These are phyloP conservation scores for Myotisia sp. DNA, from an alignment of 2,329 filamentous ascomycete genomes.

Conservation along the genomic window DNA sequence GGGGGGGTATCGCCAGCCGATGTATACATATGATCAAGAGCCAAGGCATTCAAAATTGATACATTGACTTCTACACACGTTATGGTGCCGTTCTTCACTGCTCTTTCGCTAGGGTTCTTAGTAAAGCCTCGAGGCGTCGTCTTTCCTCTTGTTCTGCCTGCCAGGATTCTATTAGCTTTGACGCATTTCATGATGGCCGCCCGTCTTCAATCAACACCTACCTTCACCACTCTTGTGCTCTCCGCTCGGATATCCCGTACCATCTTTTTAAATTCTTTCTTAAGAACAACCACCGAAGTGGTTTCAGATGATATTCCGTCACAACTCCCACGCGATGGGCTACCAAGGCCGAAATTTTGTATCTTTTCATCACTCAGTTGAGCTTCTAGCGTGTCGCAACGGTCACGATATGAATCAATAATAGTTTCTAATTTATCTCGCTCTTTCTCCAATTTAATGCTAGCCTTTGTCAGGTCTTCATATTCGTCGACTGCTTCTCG, in stretches of 20 bases:
- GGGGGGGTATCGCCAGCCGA: too few species aligned
- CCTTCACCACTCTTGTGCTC: constrained; percentile 49
- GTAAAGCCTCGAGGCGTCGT: constrained; percentile 48
- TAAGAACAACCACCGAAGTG: constrained; percentile 54
- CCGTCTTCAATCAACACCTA: constrained; percentile 27
- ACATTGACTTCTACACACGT: constrained; percentile 22
- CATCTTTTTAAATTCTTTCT: constrained; percentile 68
- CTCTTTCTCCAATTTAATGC: constrained; percentile 58
- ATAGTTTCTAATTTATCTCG: constrained; percentile 48
- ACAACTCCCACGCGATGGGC: too few species aligned
- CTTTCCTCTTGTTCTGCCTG: constrained; percentile 60
- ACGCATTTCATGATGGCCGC: not conserved
- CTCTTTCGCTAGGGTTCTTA: constrained; percentile 38
- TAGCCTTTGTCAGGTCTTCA: constrained; percentile 54
- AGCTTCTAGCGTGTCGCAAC: constrained; percentile 48
- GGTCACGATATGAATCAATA: constrained; percentile 50
- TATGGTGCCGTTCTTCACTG: too few species aligned
- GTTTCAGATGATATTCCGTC: constrained; percentile 33
- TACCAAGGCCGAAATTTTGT: constrained; percentile 48
- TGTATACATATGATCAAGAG: too few species aligned
- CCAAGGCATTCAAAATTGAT: too few species aligned
- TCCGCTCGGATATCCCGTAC: constrained; percentile 58
- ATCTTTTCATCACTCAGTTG: constrained; percentile 55
- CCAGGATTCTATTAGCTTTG: constrained; percentile 9
- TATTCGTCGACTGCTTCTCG: constrained; percentile 55